Base-by-base conservation (phyloP, 2,329 filamentous ascomycete species). In the Claviceps maximensis region DNA sequence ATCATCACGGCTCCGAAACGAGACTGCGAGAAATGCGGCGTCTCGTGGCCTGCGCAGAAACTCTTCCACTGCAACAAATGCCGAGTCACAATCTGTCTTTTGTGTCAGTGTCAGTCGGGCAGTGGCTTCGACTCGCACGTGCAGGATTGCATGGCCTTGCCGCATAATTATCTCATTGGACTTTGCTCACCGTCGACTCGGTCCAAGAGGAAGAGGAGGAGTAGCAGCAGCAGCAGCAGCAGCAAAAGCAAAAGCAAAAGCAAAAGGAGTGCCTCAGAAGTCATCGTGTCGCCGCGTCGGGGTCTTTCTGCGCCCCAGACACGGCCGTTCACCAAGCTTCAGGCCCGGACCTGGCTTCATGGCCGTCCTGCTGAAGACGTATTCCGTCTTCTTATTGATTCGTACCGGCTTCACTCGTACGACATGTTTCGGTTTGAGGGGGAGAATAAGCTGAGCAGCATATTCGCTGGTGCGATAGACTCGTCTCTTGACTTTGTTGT, bases 361-460 rank as follows among this genome's bases (percentile, higher is more conserved):
- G 58, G 59, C 52, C 68, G 68, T 2, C 62, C 69, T 1, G 59
- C 68, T 53, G 53, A 61, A 6, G 69, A 74, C 49, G 65, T 71
- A n/a, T 74, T 68, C 62, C 58, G 62, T 38, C 59, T 71, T 1
- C 62, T 75, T 7, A 67, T 75, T 49, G 72, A 76, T 56, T 56
- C 63, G 3, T 74, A 72, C 58, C 69, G 71, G 23, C 57, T 75
- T 21, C 70, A 67, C 27, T 54, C 67, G 33, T 57, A 66, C 10
- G 70, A 73, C 54, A 52, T 60, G 21, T 56, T 60, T 54, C 55
- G 47, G 3, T 56, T 61, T 7, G 56, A 60, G 12, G 58, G 59
- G 6, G 29, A 27, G 8, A 50, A 44, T 9, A 40, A 17, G 19
- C 31, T 49, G 1, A 63, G 62, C 41, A 59, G 56, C 49, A 47